These are phyloP conservation scores for Suillus spraguei DNA, from an alignment of 768 basidiomycete genomes.

Conservation along the genomic window DNA sequence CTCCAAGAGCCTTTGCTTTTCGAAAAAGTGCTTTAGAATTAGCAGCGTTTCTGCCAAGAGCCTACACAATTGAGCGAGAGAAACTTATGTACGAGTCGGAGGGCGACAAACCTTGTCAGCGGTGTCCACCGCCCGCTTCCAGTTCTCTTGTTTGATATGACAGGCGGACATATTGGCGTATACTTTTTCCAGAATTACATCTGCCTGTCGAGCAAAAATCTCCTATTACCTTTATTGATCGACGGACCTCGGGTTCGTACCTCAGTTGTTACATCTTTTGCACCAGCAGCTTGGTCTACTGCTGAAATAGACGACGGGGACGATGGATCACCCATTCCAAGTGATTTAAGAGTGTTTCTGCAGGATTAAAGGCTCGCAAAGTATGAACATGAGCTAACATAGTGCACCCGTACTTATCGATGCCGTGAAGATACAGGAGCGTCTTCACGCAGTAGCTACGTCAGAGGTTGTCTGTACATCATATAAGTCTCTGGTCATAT, in stretches of 20 bases:
- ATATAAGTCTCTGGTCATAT: background rate
- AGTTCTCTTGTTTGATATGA: constrained; percentile 79
- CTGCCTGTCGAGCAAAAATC: constrained; percentile 49
- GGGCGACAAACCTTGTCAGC: constrained; percentile 64
- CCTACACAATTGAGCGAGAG: constrained; percentile 42
- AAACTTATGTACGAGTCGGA: background rate
- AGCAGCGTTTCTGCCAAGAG: constrained; percentile 69
- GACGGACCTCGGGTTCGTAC: constrained; percentile 35
- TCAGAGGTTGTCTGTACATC: background rate
- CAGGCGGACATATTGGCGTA: constrained; percentile 87
- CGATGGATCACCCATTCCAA: constrained; percentile 39
- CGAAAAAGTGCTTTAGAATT: constrained; percentile 83
- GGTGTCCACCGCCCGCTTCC: constrained; percentile 78
- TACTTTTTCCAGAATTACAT: constrained; percentile 77
- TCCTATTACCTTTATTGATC: background rate
- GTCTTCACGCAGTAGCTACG: constrained; percentile 44
- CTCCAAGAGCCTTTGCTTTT: constrained; percentile 78
- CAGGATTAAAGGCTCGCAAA: constrained; percentile 3
- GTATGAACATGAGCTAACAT: background rate
- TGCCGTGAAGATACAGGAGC: constrained; percentile 70
- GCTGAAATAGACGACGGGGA: constrained; percentile 18
- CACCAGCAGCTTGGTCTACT: constrained; percentile 33
- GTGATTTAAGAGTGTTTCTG: constrained; percentile 58
- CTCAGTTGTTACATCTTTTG: constrained; percentile 63
- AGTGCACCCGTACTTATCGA: constrained; percentile 65